Evolutionary conservation across 768 basidiomycete species (phyloP).

Genomic region (Clathrus columnatus): DNA sequence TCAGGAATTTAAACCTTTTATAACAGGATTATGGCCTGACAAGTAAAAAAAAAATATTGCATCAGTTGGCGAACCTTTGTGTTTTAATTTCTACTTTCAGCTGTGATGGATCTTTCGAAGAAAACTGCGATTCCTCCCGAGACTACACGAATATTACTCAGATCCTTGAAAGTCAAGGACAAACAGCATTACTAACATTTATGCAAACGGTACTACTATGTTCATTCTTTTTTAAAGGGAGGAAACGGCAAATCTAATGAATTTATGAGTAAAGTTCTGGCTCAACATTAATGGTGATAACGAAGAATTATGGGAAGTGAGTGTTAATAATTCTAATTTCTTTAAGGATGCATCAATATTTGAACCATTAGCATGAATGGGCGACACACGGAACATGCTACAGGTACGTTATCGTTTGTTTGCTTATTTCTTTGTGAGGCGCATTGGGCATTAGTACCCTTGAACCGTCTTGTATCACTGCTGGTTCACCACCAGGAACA

Average conservation of each 20-base stretch:
- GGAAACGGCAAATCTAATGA: conserved; percentile 9
- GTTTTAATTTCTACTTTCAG: conserved; percentile 24
- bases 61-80: neutral
- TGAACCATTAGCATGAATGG: conserved; percentile 74
- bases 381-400: conserved; percentile 52
- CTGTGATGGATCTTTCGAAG: conserved; percentile 39
- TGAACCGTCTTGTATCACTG: conserved; percentile 46
- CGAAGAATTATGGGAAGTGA: conserved; percentile 62
- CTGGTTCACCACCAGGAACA: conserved; percentile 47
- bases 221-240: neutral
- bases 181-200: conserved; percentile 46
- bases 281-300: conserved; percentile 49
- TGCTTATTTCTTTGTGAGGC: neutral
- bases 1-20: too few species aligned
- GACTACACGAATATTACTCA: conserved; percentile 39
- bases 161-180: conserved; percentile 52
- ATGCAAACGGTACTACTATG: conserved; percentile 32
- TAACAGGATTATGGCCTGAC: conserved; percentile 8
- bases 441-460: conserved; percentile 40
- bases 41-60: neutral
- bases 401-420: conserved; percentile 14
- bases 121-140: conserved; percentile 34
- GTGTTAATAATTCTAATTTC: conserved; percentile 16
- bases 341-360: neutral
- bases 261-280: conserved; percentile 39